These are phyloP conservation scores for Boechera stricta DNA, from an alignment of 345 rosid species.

Conservation along the genomic window DNA sequence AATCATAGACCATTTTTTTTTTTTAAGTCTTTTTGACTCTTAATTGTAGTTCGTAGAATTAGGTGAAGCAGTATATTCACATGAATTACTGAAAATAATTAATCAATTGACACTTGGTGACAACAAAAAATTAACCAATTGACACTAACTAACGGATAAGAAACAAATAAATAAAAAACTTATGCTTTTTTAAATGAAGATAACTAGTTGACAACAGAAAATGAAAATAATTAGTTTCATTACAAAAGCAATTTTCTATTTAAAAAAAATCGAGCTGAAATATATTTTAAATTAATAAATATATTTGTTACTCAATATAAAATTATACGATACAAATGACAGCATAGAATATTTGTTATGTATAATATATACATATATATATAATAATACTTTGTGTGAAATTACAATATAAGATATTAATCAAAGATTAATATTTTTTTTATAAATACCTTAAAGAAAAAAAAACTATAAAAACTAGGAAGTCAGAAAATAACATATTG, in stretches of 20 bases:
- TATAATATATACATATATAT: too few species aligned
- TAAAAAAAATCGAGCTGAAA: neutral
- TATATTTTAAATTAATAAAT: neutral
- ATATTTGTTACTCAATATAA: too few species aligned
- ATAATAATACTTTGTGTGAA: too few species aligned
- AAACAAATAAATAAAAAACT: neutral
- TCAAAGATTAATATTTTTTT: too few species aligned
- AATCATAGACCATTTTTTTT: neutral
- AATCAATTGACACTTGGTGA: too few species aligned
- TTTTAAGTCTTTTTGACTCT: neutral
- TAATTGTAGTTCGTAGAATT: neutral
- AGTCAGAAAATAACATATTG: too few species aligned
- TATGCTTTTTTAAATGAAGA: neutral
- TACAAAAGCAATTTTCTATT: neutral
- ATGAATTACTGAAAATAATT: neutral
- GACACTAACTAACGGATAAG: neutral
- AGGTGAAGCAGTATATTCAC: neutral
- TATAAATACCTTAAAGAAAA: too few species aligned
- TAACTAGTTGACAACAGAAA: neutral
- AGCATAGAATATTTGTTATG: too few species aligned
- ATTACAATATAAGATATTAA: too few species aligned
- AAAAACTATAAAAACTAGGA: too few species aligned
- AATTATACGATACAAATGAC: too few species aligned
- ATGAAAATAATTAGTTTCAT: neutral
- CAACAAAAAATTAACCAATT: neutral